Evolutionary conservation across 2,329 filamentous ascomycete genomes (phyloP), one percentile per base, ranked within the genome.

Genomic region (Monosporascus sp.): DNA sequence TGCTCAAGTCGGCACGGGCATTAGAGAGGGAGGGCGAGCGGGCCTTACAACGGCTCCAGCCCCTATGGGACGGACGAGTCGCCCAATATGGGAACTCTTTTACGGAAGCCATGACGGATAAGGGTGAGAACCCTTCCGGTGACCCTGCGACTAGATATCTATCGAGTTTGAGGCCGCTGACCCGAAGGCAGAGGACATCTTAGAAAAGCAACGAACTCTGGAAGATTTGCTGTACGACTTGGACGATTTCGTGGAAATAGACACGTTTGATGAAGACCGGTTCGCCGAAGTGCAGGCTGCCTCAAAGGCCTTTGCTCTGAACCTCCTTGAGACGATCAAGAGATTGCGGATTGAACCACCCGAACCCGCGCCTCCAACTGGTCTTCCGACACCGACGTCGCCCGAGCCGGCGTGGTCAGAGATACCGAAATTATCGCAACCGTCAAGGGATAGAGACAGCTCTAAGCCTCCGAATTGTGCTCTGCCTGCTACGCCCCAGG

Each of bases 211-310:
- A 24, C 58, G 69, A 11, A 52, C 58, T 17, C 59, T 75, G 4
- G 72, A 74, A 48, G 70, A 73, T 50, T 60, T 74, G 3, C 65
- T 75, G 6, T 75, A 74, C 58, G 72, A 75, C 53, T 69, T 76
- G 44, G 73, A 76, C 41, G 73, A 75, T 60, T 74, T 68, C 52
- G 68, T 68, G 27, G 67, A 72, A 25, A 56, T 64, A 6, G 69
- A 70, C 46, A 64, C 68, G 5, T 75, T 73, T 51, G 68, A 72
- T 9, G 56, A 60, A 20, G 58, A 60, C 25, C 69, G 64, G 52
- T 75, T 72, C 50, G 53, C 63, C 1, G 66, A 70, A 18, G 57
- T 75, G 5, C 72, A 74, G 50, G 60, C 69, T 0, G 70, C 72
- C 0, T 70, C 71, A 2, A 73, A 71, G 52, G 55, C 69, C 0